Evolutionary conservation across 2,329 filamentous ascomycete species (phyloP), one percentile per base, ranked within the genome.

Genomic region (Arthrobotrys pseudoclavata): DNA sequence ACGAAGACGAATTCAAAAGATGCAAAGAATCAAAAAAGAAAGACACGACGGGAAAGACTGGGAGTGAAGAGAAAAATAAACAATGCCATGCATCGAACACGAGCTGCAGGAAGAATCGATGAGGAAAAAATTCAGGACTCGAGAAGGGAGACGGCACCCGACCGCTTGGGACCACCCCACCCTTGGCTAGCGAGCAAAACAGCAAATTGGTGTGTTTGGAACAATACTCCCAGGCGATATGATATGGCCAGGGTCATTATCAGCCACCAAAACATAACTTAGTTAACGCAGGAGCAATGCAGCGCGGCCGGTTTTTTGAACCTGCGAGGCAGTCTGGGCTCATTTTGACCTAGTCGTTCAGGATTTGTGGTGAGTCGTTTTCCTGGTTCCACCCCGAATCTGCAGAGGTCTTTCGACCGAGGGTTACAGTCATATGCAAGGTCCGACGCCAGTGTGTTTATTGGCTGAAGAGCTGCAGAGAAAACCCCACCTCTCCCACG

Each of bases 131-230:
- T 48, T 24, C 61, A 48, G 47, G 48, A 42, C 20, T 42, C 20
- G 34, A 55, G 53, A 53, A 68, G 52, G 52, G 42, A 62, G 60
- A 34, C 40, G 50, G 40, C 50, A 48, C 71, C 71, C 71, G 68
- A 63, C 20, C 50, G 26, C 29, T 64, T 57, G 71, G 71, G 71
- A 66, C 71, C 37, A 45, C 42, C 61, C 55, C 48, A 40, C 71
- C 55, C 47, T 66, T 47, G 63, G 42, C 71, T 69, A 76, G 71
- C 64, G 63, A 57, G 50, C 70, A 67, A 67, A 69, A 69, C 37
- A 53, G 57, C 64, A 76, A 76, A 76, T 76, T 76, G 64, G 62
- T 29, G 42, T 76, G 71, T 76, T 76, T 76, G 64, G 45, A 63
- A 69, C 64, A 18, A 45, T 45, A 24, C 18, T 68, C 55, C 53